These are phyloP conservation scores for Aspergillus sp. DNA, from an alignment of 2,329 filamentous ascomycete genomes.

Conservation along the genomic window DNA sequence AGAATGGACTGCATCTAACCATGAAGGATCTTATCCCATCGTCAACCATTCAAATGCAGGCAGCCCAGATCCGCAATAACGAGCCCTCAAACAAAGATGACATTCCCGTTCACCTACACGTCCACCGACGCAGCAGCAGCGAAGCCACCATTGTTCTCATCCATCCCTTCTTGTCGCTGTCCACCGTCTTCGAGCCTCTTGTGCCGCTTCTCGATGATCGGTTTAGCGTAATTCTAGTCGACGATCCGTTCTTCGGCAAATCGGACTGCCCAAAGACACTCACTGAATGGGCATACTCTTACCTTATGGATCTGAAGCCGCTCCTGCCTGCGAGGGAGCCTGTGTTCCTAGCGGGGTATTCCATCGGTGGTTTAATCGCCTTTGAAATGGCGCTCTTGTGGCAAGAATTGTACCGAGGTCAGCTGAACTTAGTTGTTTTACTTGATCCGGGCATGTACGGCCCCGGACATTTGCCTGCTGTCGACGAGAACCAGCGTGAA, in stretches of 20 bases:
- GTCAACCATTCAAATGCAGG: constrained; percentile 3
- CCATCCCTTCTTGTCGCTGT: constrained; percentile 6
- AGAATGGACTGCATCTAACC: neutral
- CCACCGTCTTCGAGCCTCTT: constrained; percentile 2
- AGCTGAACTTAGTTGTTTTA: neutral
- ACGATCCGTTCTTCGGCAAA: constrained; percentile 8
- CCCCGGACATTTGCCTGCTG: neutral
- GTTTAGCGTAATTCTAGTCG: constrained; percentile 5
- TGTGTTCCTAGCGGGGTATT: constrained; percentile 5
- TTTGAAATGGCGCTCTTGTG: constrained; percentile 7
- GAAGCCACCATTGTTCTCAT: constrained; percentile 5
- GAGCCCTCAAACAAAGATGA: neutral
- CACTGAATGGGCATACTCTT: constrained; percentile 1
- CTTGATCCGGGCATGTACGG: constrained; percentile 5
- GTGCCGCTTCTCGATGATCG: constrained; percentile 2
- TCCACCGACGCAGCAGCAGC: neutral
- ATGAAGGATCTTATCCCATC: constrained; percentile 3
- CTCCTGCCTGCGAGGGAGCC: neutral
- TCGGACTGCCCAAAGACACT: neutral
- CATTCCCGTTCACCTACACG: neutral
- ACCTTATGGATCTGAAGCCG: neutral
- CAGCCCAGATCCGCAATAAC: neutral
- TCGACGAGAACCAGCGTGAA: neutral
- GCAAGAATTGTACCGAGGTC: neutral
- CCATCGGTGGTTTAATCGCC: constrained; percentile 6